A percentile compares a stretch with the other conserved stretches of the same genome.
Conservation (phyloP, 1,139 yeast species). For the Sugiyamaella novakii region DNA sequence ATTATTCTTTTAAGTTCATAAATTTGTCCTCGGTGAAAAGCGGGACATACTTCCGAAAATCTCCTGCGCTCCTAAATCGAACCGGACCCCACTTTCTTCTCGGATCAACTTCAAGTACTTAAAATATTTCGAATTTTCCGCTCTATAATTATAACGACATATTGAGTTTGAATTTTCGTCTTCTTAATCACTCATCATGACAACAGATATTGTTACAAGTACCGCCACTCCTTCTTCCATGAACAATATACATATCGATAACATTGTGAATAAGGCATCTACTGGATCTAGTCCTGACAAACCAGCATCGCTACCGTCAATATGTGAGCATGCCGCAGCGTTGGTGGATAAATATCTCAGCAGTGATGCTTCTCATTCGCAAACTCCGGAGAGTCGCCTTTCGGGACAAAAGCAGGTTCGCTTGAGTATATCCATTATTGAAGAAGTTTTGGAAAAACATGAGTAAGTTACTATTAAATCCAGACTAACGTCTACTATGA, state of each 20-base stretch:
- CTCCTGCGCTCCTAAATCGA: too few relatives aligned
- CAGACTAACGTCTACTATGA: too few relatives aligned
- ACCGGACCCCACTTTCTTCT: too few relatives aligned
- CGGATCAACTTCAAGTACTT: too few relatives aligned
- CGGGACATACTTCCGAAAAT: too few relatives aligned
- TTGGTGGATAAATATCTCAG: constrained; percentile 29
- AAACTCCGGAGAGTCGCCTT: constrained; percentile 24
- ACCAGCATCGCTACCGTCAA: background rate
- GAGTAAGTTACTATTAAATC: constrained; percentile 29
- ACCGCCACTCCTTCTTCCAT: background rate
- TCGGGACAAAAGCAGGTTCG: constrained; percentile 40
- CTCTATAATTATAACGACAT: too few relatives aligned
- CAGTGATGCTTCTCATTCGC: constrained; percentile 22
- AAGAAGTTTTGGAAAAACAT: constrained; percentile 42
- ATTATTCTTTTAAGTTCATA: too few relatives aligned
- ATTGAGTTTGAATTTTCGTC: too few relatives aligned
- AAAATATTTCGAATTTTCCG: too few relatives aligned
- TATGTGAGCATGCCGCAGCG: constrained; percentile 27
- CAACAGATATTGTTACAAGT: background rate
- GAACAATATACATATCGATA: background rate
- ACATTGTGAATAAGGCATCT: background rate
- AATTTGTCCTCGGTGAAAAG: too few relatives aligned
- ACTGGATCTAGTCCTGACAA: constrained; percentile 2
- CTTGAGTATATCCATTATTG: constrained; percentile 39
- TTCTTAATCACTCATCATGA: background rate